phyloP scores from a whole-genome alignment of 495 filamentous ascomycete species.

The Evansstolkia leycettana region DNA sequence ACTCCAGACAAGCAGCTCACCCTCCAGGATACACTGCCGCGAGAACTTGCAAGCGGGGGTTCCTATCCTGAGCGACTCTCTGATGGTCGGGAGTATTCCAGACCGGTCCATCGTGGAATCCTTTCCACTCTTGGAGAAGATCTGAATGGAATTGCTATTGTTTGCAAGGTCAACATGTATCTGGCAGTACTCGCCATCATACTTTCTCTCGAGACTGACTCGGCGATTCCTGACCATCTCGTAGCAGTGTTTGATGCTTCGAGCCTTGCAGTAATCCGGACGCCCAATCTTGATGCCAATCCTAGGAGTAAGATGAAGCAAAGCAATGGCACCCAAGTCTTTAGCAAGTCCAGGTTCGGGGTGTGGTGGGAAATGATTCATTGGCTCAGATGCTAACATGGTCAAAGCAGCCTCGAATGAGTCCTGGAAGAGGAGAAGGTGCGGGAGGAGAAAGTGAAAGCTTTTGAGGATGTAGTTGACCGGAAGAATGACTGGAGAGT shows the following conservation, averaged over 20 bases:
- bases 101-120: conserved; percentile 65
- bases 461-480: conserved; percentile 30
- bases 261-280: conserved; percentile 59
- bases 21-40: conserved; percentile 62
- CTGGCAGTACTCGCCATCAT: conserved; percentile 84
- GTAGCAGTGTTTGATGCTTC: conserved; percentile 64
- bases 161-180: conserved; percentile 65
- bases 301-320: conserved; percentile 43
- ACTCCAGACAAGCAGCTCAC: conserved; percentile 69
- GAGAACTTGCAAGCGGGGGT: conserved; percentile 42
- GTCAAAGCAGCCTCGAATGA: conserved; percentile 40
- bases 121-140: conserved; percentile 87
- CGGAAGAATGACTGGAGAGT: conserved; percentile 46
- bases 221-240: conserved; percentile 41
- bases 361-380: conserved; percentile 26
- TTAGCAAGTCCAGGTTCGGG: conserved; percentile 23
- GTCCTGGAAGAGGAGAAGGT: conserved; percentile 55
- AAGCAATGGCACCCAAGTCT: conserved; percentile 23
- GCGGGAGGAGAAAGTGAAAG: conserved; percentile 46
- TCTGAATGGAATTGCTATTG: conserved; percentile 45
- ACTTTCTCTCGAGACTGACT: conserved; percentile 70
- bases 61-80: conserved; percentile 46
- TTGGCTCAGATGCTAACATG: conserved; percentile 28
- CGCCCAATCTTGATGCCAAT: conserved; percentile 66
- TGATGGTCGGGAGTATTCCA: conserved; percentile 40